Base-by-base conservation (phyloP, 495 filamentous ascomycete genomes). In the Aspergillus diversus region DNA sequence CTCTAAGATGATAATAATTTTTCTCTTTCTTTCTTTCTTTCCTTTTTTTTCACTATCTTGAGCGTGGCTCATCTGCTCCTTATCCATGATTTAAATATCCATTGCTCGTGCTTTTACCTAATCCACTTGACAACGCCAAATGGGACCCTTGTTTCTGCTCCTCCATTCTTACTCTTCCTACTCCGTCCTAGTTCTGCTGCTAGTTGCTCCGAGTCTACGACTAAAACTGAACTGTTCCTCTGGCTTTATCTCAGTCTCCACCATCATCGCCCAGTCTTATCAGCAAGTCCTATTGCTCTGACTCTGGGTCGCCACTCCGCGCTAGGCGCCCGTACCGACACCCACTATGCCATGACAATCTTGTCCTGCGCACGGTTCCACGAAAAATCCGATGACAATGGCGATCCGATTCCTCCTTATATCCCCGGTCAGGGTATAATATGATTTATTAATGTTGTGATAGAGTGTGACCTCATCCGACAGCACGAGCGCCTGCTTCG, bases 311-410 rank as follows among this genome's bases (percentile, higher is more conserved):
- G 65, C 69, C 65, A 62, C 63, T 32, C 62, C 69, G 69, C 69
- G 69, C 60, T 68, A 71, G 66, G 66, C 69, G 69, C 69, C 57
- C 50, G 34, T 63, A 57, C 66, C 61, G 66, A 64, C 47, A 27
- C 21, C 21, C 21, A 27, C 21, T 2, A 27, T 27, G 21, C 21
- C 21, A 27, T 27, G 21, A 27, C 21, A 27, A 27, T 27, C 21
- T 27, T 27, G 21, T 27, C 47, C 47, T 17, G 21, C 47, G 47
- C 47, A 50, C 47, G 47, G 47, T 50, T 50, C 47, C n/a, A 50
- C 21, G 47, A 31, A 17, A 27, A 50, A 17, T 27, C 47, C n/a
- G 47, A 50, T 50, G 47, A 35, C 53, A 55, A 27, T 2, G 53
- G 15, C 15, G 32, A 55, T 55, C 35, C 7, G 33, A 43, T 43